Percentiles rank a stretch among this genome's conserved stretches.
Conservation (phyloP, 768 basidiomycete species). For the Arthromyces matolae region DNA sequence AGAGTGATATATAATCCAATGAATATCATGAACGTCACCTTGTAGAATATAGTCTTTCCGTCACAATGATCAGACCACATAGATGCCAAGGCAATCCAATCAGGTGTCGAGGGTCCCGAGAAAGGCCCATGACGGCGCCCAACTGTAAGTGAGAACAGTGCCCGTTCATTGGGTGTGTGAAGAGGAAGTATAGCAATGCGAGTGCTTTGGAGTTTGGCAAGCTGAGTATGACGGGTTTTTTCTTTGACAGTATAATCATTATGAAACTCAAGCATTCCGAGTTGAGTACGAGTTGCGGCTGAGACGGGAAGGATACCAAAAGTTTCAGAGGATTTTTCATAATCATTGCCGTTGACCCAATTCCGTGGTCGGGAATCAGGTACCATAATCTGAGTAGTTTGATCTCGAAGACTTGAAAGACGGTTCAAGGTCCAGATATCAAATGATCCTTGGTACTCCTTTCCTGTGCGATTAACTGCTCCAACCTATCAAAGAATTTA, state of each 20-base stretch:
- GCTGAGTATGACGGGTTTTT: neutral
- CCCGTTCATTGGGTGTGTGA: constrained; percentile 21
- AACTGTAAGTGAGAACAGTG: constrained; percentile 16
- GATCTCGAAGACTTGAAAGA: neutral
- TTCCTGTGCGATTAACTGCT: constrained; percentile 18
- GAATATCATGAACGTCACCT: constrained; percentile 6
- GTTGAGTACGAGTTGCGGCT: neutral
- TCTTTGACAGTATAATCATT: neutral
- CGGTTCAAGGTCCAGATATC: constrained; percentile 18
- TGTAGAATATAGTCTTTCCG: constrained; percentile 11
- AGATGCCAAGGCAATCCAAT: constrained; percentile 11
- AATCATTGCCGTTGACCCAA: constrained; percentile 22
- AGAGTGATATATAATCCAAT: too few species aligned
- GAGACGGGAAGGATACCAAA: constrained; percentile 21
- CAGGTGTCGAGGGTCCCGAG: constrained; percentile 4
- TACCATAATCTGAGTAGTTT: neutral
- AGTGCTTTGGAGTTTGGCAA: constrained; percentile 18
- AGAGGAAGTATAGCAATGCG: constrained; percentile 24
- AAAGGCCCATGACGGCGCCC: neutral
- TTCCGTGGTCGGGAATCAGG: neutral
- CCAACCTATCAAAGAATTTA: constrained; percentile 18
- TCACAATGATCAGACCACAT: constrained; percentile 14
- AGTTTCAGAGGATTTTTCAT: constrained; percentile 13
- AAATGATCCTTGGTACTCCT: constrained; percentile 16
- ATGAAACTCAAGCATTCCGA: constrained; percentile 15